Conservation (phyloP, 2,329 filamentous ascomycete species). For the Aspergillus brunneoviolaceus region DNA sequence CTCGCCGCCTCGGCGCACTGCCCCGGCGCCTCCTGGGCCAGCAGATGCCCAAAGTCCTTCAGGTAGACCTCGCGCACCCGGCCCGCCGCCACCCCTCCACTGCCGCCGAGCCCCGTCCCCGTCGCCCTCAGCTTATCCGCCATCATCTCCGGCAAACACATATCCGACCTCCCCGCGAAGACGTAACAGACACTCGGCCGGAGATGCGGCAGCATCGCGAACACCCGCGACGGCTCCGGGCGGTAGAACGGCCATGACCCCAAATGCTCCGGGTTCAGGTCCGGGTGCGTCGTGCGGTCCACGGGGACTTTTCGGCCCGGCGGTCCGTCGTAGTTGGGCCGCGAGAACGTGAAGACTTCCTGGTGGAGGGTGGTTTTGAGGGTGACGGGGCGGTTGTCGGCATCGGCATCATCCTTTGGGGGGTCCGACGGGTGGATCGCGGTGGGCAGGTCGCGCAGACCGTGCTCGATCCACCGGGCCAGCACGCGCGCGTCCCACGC, state of each 20-base stretch:
- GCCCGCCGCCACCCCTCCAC: constrained; percentile 61
- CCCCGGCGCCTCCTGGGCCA: constrained; percentile 75
- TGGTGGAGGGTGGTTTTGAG: constrained; percentile 80
- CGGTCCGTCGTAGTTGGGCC: constrained; percentile 61
- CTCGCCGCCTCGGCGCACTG: constrained; percentile 63
- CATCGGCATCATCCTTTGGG: constrained; percentile 2
- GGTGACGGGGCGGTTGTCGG: constrained; percentile 57
- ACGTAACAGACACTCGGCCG: constrained; percentile 49
- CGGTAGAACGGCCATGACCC: constrained; percentile 46
- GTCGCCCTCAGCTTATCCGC: constrained; percentile 45
- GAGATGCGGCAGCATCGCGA: constrained; percentile 42
- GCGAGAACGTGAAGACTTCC: constrained; percentile 63
- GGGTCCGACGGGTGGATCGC: constrained; percentile 28
- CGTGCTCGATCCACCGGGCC: constrained; percentile 69
- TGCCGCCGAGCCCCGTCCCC: constrained; percentile 40
- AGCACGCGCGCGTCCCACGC: constrained; percentile 80
- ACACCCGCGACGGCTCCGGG: constrained; percentile 41
- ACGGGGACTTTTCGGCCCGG: constrained; percentile 33
- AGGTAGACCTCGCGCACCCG: constrained; percentile 67
- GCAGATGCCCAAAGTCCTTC: constrained; percentile 69
- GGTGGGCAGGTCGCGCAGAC: constrained; percentile 73
- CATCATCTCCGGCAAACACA: constrained; percentile 40
- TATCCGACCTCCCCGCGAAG: constrained; percentile 45
- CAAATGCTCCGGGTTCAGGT: constrained; percentile 39
- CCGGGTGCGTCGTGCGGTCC: constrained; percentile 47